phyloP scores from a whole-genome alignment of 192 early-diverging fungal genomes.

The Helicostylum pulchrum region DNA sequence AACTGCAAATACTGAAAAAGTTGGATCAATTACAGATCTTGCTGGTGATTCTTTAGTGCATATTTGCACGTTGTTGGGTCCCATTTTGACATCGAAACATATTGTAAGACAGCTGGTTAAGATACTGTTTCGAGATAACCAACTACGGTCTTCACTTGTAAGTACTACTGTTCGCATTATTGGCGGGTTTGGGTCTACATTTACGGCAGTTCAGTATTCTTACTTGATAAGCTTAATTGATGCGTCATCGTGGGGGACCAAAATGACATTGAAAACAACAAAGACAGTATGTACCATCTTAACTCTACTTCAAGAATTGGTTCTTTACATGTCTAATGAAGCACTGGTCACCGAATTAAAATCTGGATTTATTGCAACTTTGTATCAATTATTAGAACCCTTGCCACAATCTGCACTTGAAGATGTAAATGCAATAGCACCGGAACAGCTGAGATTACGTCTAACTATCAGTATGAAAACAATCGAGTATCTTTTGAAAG shows the following conservation, averaged over 20 bases:
- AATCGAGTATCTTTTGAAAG: slow-evolving; percentile 31
- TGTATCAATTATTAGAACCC: slow-evolving; percentile 38
- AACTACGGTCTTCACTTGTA: slow-evolving; percentile 33
- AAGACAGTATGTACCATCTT: slow-evolving; percentile 34
- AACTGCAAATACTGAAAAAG: background rate
- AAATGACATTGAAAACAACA: slow-evolving; percentile 30
- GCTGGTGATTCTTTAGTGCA: slow-evolving; percentile 48
- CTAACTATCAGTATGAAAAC: slow-evolving; percentile 39
- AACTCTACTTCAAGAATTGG: slow-evolving; percentile 30
- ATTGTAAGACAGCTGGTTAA: slow-evolving; percentile 54
- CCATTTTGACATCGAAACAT: slow-evolving; percentile 55
- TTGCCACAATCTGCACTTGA: slow-evolving; percentile 11
- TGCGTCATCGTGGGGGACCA: slow-evolving; percentile 1
- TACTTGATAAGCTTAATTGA: slow-evolving; percentile 51
- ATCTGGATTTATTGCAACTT: slow-evolving; percentile 39
- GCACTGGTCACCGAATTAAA: slow-evolving; percentile 37
- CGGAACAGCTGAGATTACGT: slow-evolving; percentile 2
- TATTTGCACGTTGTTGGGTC: slow-evolving; percentile 52
- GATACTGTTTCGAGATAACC: slow-evolving; percentile 44
- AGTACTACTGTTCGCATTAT: slow-evolving; percentile 43
- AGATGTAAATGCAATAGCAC: background rate
- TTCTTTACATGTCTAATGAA: slow-evolving; percentile 31
- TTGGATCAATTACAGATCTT: slow-evolving; percentile 16
- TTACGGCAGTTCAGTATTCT: slow-evolving; percentile 50
- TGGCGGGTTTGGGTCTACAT: slow-evolving; percentile 55